phyloP scores from a whole-genome alignment of 257 asterid species.

The Phtheirospermum japonicum region DNA sequence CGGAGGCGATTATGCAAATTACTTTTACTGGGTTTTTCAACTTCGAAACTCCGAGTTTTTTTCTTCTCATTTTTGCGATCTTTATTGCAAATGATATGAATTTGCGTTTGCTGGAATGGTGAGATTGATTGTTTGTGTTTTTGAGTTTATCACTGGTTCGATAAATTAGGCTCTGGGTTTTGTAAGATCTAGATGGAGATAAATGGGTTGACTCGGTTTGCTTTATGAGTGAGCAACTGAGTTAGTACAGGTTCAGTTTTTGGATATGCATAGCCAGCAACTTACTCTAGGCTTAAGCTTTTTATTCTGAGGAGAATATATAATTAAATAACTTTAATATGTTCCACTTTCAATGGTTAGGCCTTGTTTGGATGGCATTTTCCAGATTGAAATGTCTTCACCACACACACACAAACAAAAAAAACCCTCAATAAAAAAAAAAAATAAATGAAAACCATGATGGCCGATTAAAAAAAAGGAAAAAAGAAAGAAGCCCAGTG shows the following conservation, averaged over 20 bases:
- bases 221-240: not conserved
- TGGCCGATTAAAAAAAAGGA: no score
- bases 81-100: not conserved
- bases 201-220: not conserved
- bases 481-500: no score
- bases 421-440: not conserved
- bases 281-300: no score
- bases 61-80: constrained; percentile 7
- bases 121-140: not conserved
- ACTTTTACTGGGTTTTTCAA: constrained; percentile 34
- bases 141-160: not conserved
- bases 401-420: not conserved
- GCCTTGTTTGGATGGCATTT: not conserved
- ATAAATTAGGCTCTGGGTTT: not conserved
- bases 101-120: not conserved
- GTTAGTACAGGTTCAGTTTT: not conserved
- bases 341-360: constrained; percentile 1
- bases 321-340: no score
- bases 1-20: constrained; percentile 35
- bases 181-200: not conserved
- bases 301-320: no score
- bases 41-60: not conserved
- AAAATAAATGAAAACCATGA: not conserved
- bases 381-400: not conserved
- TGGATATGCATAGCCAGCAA: no score